These are phyloP conservation scores for Parietichytrium sp. DNA, from an alignment of 108 stramenopile genomes.

Conservation along the genomic window DNA sequence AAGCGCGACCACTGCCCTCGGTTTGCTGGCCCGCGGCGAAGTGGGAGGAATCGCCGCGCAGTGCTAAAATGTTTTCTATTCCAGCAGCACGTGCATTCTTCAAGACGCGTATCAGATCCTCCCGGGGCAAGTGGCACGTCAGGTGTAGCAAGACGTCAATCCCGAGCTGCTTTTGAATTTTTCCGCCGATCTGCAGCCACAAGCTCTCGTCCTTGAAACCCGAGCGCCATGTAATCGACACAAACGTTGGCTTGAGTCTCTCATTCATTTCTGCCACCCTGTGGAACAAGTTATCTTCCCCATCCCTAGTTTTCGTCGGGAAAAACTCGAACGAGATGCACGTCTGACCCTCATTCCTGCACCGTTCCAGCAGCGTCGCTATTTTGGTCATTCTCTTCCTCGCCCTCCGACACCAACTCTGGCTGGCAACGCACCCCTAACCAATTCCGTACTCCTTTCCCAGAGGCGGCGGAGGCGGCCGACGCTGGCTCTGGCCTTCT, in stretches of 20 bases:
- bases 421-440: no score
- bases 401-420: no score
- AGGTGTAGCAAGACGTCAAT: conserved; percentile 57
- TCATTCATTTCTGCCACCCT: conserved; percentile 47
- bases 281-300: conserved; percentile 40
- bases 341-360: conserved; percentile 52
- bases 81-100: conserved; percentile 56
- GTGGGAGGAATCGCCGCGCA: conserved; percentile 92
- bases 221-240: conserved; percentile 53
- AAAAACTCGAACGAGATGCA: conserved; percentile 94
- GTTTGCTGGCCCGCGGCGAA: not conserved
- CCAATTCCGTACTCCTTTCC: no score
- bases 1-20: not conserved
- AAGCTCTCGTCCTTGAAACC: conserved; percentile 47
- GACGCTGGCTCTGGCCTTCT: no score
- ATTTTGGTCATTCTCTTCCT: no score
- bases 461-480: no score
- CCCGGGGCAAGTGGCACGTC: conserved; percentile 54
- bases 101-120: conserved; percentile 47
- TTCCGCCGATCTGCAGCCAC: conserved; percentile 49
- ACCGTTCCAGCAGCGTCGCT: no score
- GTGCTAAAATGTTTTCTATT: conserved; percentile 94
- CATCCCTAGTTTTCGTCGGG: conserved; percentile 70
- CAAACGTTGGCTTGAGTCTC: conserved; percentile 46
- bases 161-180: conserved; percentile 51